Base-by-base conservation (phyloP, 2,329 filamentous ascomycete species). In the Trichoderma koningiopsis region DNA sequence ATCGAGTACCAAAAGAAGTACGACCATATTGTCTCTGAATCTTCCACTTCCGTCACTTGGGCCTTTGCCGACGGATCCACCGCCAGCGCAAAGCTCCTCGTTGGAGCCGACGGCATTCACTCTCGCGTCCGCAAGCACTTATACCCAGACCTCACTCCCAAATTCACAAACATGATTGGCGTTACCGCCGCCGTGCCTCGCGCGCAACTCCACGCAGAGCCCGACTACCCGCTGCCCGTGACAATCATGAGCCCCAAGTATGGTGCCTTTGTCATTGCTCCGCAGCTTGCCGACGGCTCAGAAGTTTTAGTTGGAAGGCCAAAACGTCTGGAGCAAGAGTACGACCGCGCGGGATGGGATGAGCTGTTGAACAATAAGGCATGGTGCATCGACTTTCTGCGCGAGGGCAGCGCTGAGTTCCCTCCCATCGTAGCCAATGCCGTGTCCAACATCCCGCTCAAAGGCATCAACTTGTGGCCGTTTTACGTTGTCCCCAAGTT, bases 61-160 rank as follows among this genome's bases (percentile, higher is more conserved):
- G 79, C 79, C 14, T 86, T 88, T 68, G 76, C 76, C 0, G 83
- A 87, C 65, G 85, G 84, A 1, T 79, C 79, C 0, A 77, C 74
- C 0, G 77, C 72, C 1, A 75, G 72, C 0, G 83, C 85, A 0
- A 72, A 77, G 2, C 73, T 87, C 14, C 81, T 90, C 0, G 78
- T 89, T 19, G 87, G 86, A 0, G 85, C 86, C 0, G 87, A 90
- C 69, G 87, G 88, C 0, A 89, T 89, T 61, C 85, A 89, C 73
- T 88, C 86, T 0, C 79, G 77, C 0, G 84, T 89, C 0, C 81
- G 87, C 3, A 80, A 77, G 4, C 83, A 87, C 53, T 77, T 90
- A 0, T 80, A 84, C 57, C 84, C 86, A 0, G 79, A 82, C 0
- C 72, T 85, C 0, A 74, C 81, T 40, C 84, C 87, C 1, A 79